phyloP scores from a whole-genome alignment of 495 filamentous ascomycete species.

The Glarea lozoyensis region DNA sequence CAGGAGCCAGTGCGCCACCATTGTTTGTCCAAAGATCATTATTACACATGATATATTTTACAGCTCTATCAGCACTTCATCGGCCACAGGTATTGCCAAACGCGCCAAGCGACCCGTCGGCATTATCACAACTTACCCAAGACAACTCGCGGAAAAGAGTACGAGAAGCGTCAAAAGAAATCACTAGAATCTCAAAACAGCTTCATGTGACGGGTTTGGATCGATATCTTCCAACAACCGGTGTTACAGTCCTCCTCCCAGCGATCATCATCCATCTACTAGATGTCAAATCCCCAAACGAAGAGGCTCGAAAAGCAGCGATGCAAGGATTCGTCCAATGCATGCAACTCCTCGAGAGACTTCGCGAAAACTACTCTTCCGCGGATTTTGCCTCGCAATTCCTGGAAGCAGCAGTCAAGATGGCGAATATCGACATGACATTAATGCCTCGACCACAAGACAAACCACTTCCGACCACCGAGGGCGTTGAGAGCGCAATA shows the following conservation, averaged over 20 bases:
- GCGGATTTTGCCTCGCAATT: conserved; percentile 83
- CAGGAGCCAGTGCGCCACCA: conserved; percentile 24
- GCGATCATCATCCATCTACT: conserved; percentile 87
- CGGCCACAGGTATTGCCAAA: conserved; percentile 78
- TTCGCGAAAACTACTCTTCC: conserved; percentile 77
- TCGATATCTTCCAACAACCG: conserved; percentile 73
- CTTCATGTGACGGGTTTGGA: conserved; percentile 62
- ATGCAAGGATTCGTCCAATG: conserved; percentile 74
- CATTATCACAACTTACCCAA: conserved; percentile 50
- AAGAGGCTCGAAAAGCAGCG: conserved; percentile 55
- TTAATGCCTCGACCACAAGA: no score
- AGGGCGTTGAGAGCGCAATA: no score
- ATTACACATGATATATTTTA: conserved; percentile 83
- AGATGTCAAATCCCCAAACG: conserved; percentile 73
- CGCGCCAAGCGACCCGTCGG: conserved; percentile 46
- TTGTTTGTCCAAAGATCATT: conserved; percentile 68
- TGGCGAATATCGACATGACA: conserved; percentile 58
- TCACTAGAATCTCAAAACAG: conserved; percentile 67
- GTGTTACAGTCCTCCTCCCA: conserved; percentile 80
- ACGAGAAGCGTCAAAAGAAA: conserved; percentile 67
- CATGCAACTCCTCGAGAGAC: conserved; percentile 72
- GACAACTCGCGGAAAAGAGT: conserved; percentile 75
- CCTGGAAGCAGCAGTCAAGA: conserved; percentile 73
- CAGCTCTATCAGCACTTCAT: conserved; percentile 79
- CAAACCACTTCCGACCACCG: no score